Percentiles rank a stretch among this genome's conserved stretches.
These are phyloP conservation scores for Aspergillus panamensis DNA, from an alignment of 495 filamentous ascomycete species.

Conservation along the genomic window DNA sequence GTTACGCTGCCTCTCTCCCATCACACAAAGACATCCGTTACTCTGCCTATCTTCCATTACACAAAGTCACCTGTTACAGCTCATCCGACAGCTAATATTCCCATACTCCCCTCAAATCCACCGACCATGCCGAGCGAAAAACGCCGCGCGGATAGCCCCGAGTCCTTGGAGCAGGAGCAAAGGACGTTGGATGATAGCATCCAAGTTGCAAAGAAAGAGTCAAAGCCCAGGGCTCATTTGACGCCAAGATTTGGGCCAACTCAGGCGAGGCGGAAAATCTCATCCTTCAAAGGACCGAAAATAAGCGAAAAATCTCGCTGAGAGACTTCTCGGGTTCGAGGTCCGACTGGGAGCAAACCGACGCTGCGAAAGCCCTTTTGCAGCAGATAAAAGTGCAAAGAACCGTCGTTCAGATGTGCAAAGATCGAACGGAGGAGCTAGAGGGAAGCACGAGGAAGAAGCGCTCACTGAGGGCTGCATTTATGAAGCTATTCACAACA, in stretches of 20 bases:
- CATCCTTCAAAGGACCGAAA: background rate
- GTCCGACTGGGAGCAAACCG: conserved; percentile 3
- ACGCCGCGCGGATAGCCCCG: background rate
- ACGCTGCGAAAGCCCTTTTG: background rate
- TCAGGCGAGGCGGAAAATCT: background rate
- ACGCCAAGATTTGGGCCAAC: background rate
- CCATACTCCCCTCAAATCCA: no score
- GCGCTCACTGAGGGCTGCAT: background rate
- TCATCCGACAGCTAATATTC: no score
- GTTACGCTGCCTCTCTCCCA: no score
- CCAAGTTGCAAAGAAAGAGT: background rate
- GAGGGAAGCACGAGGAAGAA: background rate
- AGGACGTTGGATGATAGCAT: background rate
- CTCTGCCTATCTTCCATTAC: no score
- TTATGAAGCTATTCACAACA: conserved; percentile 1
- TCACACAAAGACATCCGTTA: no score
- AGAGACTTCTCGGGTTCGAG: background rate
- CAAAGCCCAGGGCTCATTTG: background rate
- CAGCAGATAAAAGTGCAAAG: background rate
- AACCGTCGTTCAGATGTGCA: background rate
- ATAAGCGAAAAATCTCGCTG: background rate
- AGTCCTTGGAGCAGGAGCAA: background rate
- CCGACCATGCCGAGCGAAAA: no score
- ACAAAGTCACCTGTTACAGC: no score
- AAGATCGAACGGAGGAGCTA: background rate